Percentiles rank a stretch among this genome's conserved stretches.
Evolutionary conservation across 2,329 filamentous ascomycete species (phyloP).

Genomic region (Clonostachys sp.): DNA sequence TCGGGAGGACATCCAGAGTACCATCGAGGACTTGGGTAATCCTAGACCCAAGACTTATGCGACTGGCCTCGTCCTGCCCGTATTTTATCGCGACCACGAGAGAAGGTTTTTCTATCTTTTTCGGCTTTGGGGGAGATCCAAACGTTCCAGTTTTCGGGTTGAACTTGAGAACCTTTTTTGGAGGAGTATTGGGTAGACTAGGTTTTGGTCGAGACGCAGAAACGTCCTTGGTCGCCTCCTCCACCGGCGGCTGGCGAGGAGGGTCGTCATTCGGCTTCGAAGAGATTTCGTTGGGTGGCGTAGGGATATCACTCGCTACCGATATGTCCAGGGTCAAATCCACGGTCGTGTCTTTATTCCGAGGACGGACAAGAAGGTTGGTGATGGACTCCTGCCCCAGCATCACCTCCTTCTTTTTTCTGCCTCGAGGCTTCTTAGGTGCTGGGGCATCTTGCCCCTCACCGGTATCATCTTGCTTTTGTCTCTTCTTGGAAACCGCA

Average conservation of each 20-base stretch:
- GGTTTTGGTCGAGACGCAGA: no score
- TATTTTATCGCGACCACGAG: conserved; percentile 56
- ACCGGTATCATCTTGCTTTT: conserved; percentile 24
- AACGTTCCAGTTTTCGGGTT: conserved; percentile 59
- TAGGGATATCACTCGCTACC: no score
- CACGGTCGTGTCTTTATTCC: background rate
- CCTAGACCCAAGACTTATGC: conserved; percentile 46
- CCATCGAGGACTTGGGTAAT: conserved; percentile 57
- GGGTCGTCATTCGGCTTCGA: background rate
- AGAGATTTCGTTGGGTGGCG: background rate
- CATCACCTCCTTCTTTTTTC: conserved; percentile 8
- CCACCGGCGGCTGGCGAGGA: background rate
- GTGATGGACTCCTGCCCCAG: conserved; percentile 6
- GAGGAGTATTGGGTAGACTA: background rate
- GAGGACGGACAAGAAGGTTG: conserved; percentile 4
- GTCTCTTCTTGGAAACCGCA: conserved; percentile 33
- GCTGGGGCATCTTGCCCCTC: conserved; percentile 10
- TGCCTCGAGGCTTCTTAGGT: conserved; percentile 18
- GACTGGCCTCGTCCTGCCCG: conserved; percentile 37
- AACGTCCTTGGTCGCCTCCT: no score
- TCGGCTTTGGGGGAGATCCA: conserved; percentile 55
- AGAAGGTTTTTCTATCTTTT: conserved; percentile 25
- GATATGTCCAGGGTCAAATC: no score
- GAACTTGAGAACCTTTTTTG: conserved; percentile 48
- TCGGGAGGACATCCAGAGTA: no score